phyloP scores from a whole-genome alignment of 1,284 basidiomycete genomes.

The Microbotryomycetes sp. region DNA sequence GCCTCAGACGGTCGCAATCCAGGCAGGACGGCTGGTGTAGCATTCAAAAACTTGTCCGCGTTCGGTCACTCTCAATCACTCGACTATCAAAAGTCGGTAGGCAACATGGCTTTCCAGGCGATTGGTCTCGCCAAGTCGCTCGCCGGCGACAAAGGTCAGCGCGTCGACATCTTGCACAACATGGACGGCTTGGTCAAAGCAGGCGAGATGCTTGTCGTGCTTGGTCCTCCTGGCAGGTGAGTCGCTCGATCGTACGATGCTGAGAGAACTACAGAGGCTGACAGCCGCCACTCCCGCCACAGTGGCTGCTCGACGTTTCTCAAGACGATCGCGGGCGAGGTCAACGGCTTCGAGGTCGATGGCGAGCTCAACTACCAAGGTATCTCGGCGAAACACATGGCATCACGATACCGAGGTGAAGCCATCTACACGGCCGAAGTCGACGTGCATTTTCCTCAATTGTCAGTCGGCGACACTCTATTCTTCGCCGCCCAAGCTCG shows the following conservation, averaged over 20 bases:
- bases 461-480: conserved; percentile 55
- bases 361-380: conserved; percentile 44
- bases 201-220: conserved; percentile 53
- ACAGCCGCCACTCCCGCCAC: not conserved
- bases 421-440: conserved; percentile 48
- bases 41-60: conserved; percentile 47
- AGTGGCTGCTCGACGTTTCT: conserved; percentile 57
- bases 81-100: conserved; percentile 50
- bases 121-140: conserved; percentile 41
- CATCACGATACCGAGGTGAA: conserved; percentile 44
- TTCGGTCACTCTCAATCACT: conserved; percentile 48
- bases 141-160: conserved; percentile 39
- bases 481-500: conserved; percentile 44
- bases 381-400: conserved; percentile 44
- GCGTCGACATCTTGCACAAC: conserved; percentile 48
- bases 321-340: conserved; percentile 53
- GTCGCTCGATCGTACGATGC: conserved; percentile 13
- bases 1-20: conserved; percentile 41
- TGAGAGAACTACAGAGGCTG: too few species aligned
- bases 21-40: conserved; percentile 45
- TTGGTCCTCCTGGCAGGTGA: conserved; percentile 56
- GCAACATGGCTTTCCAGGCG: conserved; percentile 44
- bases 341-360: conserved; percentile 47
- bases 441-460: conserved; percentile 53
- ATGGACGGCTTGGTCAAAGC: conserved; percentile 53